These are phyloP conservation scores for Colletotrichum sp. DNA, from an alignment of 2,329 filamentous ascomycete genomes.

Conservation along the genomic window DNA sequence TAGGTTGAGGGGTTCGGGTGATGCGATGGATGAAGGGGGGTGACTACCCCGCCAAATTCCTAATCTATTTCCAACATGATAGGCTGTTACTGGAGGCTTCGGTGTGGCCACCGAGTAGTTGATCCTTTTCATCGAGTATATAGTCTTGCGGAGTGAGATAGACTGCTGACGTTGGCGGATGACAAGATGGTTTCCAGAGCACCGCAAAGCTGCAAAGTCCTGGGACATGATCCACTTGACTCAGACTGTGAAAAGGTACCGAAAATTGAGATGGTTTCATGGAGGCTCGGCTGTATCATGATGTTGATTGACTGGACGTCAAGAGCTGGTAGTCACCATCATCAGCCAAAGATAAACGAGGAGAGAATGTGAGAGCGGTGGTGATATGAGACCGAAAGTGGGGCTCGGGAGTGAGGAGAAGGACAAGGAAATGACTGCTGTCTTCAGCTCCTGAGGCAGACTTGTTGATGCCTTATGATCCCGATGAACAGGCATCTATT, in stretches of 20 bases:
- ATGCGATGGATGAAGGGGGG: background rate
- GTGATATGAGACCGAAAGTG: background rate
- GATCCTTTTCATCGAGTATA: background rate
- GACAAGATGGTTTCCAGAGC: background rate
- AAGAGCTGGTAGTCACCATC: background rate
- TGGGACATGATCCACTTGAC: background rate
- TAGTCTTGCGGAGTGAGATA: background rate
- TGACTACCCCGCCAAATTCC: background rate
- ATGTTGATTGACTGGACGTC: background rate
- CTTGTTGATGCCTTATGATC: background rate
- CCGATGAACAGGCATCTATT: background rate
- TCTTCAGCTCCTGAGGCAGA: constrained; percentile 2
- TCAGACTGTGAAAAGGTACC: background rate
- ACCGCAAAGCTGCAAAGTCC: background rate
- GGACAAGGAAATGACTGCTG: background rate
- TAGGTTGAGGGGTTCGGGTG: background rate
- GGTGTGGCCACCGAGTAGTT: background rate
- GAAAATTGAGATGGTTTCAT: background rate
- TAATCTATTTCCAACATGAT: background rate
- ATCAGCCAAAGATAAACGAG: background rate
- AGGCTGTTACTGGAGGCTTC: background rate
- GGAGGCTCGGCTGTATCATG: background rate
- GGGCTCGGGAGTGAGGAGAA: background rate
- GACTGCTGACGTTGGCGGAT: background rate
- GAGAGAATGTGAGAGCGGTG: background rate